A percentile compares a stretch with the other conserved stretches of the same genome.
Evolutionary conservation across 371 early-diverging fungal genomes (phyloP).

Genomic region (Saksenaea oblongispora): DNA sequence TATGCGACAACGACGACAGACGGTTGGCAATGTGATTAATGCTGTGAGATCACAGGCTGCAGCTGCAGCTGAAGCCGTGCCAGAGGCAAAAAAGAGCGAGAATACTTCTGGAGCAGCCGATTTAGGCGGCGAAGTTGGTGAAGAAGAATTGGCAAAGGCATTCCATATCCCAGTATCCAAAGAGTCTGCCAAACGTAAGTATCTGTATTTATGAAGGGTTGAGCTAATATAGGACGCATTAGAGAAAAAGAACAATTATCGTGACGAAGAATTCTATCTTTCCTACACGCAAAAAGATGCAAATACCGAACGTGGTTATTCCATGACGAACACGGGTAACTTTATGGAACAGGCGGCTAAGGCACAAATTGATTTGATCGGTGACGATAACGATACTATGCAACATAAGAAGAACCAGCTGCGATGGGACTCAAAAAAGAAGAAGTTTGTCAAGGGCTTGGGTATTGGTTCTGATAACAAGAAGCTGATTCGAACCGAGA

Average conservation of each 20-base stretch:
- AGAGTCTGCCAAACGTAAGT: constrained; percentile 26
- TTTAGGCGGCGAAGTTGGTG: constrained; percentile 50
- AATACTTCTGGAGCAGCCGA: constrained; percentile 25
- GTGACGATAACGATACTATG: constrained; percentile 79
- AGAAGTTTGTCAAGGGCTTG: constrained; percentile 80
- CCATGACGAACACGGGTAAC: constrained; percentile 71
- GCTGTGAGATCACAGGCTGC: constrained; percentile 45
- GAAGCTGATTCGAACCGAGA: constrained; percentile 92
- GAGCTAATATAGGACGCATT: neutral
- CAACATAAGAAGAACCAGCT: constrained; percentile 57
- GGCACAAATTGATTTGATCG: constrained; percentile 80
- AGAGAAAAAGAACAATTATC: constrained; percentile 41
- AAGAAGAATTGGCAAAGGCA: constrained; percentile 51
- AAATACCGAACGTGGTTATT: constrained; percentile 91
- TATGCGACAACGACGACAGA: constrained; percentile 79
- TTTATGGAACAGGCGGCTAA: constrained; percentile 83
- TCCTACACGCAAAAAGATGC: constrained; percentile 85
- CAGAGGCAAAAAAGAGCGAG: constrained; percentile 12
- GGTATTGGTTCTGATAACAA: constrained; percentile 95
- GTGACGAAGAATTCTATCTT: constrained; percentile 89
- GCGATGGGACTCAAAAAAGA: constrained; percentile 95
- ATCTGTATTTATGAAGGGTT: constrained; percentile 1
- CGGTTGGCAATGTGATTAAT: constrained; percentile 62
- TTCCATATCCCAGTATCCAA: constrained; percentile 46
- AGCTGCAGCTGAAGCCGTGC: constrained; percentile 15